Base-by-base conservation (phyloP, 306 rosid genomes). In the Lagenaria siceraria region DNA sequence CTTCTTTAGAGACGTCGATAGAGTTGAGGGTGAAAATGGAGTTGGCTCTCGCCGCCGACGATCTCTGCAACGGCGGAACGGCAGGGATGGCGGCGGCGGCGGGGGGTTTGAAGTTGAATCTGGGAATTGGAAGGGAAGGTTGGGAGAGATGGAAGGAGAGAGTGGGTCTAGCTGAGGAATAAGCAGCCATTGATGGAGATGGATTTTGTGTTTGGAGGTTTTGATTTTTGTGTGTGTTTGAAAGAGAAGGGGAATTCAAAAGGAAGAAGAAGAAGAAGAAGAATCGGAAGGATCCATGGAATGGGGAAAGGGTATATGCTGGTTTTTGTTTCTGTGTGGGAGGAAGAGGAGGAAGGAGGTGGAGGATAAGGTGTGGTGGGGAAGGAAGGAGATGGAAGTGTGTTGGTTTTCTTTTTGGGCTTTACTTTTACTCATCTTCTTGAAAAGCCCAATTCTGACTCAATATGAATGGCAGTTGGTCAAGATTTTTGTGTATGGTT, bases 1-100 rank as follows among this genome's bases (percentile, higher is more conserved):
- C 97, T 77, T 92, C 99, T 43, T 92, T 92, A 0, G 98, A 92
- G 25, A 92, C 84, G 80, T 92, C 96, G 27, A 86, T 43, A 83
- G 97, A 92, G 81, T 77, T 78, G 2, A 87, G 4, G 51, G 72
- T 38, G 75, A 89, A 62, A 6, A 48, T 71, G 53, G 82, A 13
- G 54, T 2, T 42, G 48, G 83, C 82, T 35, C 77, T 86, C 6
- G 11, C 53, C 3, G 33, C 33, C 4, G 60, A 40, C 12, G 83
- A 72, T 10, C 24, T 66, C 63, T 68, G 81, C 5, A 85, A 74
- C 33, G 80, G 59, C 4, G 87, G 79, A 10, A 53, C 0, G n/a
- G 35, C 35, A 4, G 73, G 8, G 8, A 12, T 1, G 66, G 38
- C 1, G 8, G 68, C 4, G 10, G 54, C 51, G 82, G 43, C 54